Percentiles rank a stretch among this genome's conserved stretches.
Conservation (phyloP, 768 basidiomycete species). For the Brasilioporus rufonigricans region DNA sequence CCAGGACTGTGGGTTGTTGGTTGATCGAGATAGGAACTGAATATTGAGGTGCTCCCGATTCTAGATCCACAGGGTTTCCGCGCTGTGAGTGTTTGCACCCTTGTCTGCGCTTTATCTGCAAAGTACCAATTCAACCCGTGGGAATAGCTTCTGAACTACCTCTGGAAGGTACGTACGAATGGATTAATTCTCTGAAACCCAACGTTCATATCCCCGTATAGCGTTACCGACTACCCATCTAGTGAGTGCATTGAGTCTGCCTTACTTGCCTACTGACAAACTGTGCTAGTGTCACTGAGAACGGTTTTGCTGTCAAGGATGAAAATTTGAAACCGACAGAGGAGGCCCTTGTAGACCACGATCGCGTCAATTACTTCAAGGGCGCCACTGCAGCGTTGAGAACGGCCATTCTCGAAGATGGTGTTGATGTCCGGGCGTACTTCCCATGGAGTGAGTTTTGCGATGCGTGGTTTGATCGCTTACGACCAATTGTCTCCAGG, state of each 20-base stretch:
- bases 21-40: not conserved
- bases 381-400: conserved; percentile 55
- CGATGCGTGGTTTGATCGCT: not conserved
- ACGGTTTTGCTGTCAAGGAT: conserved; percentile 68
- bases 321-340: conserved; percentile 54
- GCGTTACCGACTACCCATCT: conserved; percentile 54
- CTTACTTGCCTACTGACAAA: not conserved
- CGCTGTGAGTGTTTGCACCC: conserved; percentile 33
- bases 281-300: conserved; percentile 60
- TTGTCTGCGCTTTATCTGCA: not conserved
- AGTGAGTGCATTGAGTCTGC: conserved; percentile 33
- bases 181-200: not conserved
- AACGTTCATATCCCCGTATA: conserved; percentile 15
- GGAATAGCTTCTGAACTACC: conserved; percentile 58
- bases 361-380: conserved; percentile 67
- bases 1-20: conserved; percentile 51
- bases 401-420: conserved; percentile 58
- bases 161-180: conserved; percentile 51
- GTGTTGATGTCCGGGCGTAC: conserved; percentile 59
- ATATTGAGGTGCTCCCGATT: not conserved
- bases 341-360: conserved; percentile 54
- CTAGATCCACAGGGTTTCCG: conserved; percentile 70
- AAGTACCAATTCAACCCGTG: not conserved
- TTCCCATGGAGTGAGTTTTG: conserved; percentile 62
- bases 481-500: conserved; percentile 33